A percentile compares a stretch with the other conserved stretches of the same genome.
phyloP scores from a whole-genome alignment of 2,329 filamentous ascomycete species.

The Exophiala dermatitidis region DNA sequence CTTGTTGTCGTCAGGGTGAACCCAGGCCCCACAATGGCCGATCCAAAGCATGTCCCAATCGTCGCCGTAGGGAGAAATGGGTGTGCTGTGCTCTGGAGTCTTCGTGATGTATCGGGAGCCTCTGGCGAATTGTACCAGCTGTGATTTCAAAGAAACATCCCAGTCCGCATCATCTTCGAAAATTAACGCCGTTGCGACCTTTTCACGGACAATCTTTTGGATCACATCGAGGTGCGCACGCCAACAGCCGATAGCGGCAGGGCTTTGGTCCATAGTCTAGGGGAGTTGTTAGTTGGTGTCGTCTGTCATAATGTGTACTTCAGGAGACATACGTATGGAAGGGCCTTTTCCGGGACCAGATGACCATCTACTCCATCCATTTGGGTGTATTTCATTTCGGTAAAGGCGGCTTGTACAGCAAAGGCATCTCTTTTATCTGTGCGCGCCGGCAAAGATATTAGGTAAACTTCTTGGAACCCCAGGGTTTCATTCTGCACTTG shows the following conservation, averaged over 20 bases:
- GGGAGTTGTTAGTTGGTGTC: slow-evolving; percentile 1
- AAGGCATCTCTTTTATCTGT: slow-evolving; percentile 47
- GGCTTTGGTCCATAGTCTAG: slow-evolving; percentile 17
- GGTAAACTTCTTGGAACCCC: slow-evolving; percentile 38
- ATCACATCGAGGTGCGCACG: slow-evolving; percentile 37
- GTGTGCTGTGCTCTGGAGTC: slow-evolving; percentile 19
- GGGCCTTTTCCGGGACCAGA: slow-evolving; percentile 19
- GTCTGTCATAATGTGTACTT: neutral
- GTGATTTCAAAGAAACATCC: slow-evolving; percentile 47
- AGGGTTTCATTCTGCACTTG: slow-evolving; percentile 19
- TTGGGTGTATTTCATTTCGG: slow-evolving; percentile 27
- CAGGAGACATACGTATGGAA: slow-evolving; percentile 16
- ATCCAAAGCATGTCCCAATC: slow-evolving; percentile 49
- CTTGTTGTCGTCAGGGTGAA: slow-evolving; percentile 28
- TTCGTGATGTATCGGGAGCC: slow-evolving; percentile 30
- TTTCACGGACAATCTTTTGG: slow-evolving; percentile 39
- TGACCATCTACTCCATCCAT: slow-evolving; percentile 22
- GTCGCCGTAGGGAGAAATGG: slow-evolving; percentile 45
- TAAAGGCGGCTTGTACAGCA: slow-evolving; percentile 37
- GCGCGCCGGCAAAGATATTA: slow-evolving; percentile 42
- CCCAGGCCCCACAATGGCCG: slow-evolving; percentile 41
- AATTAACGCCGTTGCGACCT: slow-evolving; percentile 45
- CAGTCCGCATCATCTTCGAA: slow-evolving; percentile 54
- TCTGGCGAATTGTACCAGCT: slow-evolving; percentile 39
- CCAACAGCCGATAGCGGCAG: slow-evolving; percentile 31